These are phyloP conservation scores for Carex sylvatica DNA, from an alignment of 202 grass and related monocot genomes.

Conservation along the genomic window DNA sequence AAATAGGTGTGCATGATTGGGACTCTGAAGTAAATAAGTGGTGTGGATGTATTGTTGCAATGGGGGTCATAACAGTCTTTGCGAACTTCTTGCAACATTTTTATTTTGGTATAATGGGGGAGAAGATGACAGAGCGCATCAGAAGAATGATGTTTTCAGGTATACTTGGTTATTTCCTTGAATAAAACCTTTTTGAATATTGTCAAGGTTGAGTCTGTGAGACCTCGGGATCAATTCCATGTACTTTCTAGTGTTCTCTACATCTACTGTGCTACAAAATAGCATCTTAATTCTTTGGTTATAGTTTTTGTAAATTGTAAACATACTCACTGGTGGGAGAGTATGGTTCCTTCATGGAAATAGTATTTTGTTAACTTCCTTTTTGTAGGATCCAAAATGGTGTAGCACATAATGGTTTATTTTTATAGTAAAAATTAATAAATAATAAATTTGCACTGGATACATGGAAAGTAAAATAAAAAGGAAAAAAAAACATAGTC, in stretches of 20 bases:
- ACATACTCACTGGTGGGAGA: not conserved
- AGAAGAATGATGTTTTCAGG: conserved; percentile 99
- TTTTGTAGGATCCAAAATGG: conserved; percentile 5
- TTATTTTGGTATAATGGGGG: conserved; percentile 99
- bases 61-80: conserved; percentile 89
- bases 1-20: conserved; percentile 63
- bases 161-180: conserved; percentile 22
- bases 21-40: conserved; percentile 77
- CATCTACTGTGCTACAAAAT: conserved; percentile 1
- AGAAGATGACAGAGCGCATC: conserved; percentile 97
- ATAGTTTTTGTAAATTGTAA: not conserved
- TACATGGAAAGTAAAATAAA: not conserved
- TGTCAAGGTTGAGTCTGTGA: not conserved
- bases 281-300: not conserved
- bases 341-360: not conserved
- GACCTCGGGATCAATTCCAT: not conserved
- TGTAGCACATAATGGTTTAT: not conserved
- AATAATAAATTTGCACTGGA: not conserved
- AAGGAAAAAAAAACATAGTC: not conserved
- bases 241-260: not conserved
- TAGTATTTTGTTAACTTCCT: not conserved
- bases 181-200: conserved; percentile 14
- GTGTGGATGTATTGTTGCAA: conserved; percentile 75
- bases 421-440: not conserved
- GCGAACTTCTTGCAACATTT: conserved; percentile 98